phyloP scores from a whole-genome alignment of 2,329 filamentous ascomycete genomes.

The Aspergillus sp. region DNA sequence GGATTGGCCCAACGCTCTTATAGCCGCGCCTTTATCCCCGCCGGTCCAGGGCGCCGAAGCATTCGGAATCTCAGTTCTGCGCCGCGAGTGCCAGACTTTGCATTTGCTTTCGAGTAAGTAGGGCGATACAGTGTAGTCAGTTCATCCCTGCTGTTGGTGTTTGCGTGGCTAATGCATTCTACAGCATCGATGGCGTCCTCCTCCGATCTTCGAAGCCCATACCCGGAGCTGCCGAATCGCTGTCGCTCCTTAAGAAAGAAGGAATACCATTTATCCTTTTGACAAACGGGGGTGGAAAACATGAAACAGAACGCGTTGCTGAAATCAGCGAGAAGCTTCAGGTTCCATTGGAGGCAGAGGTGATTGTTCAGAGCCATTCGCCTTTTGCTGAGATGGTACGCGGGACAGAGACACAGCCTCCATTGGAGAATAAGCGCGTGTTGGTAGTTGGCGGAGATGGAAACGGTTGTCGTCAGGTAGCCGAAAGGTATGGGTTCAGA shows the following conservation, averaged over 20 bases:
- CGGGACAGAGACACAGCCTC: slow-evolving; percentile 53
- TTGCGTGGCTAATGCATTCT: slow-evolving; percentile 13
- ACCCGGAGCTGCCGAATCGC: slow-evolving; percentile 71
- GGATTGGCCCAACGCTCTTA: slow-evolving; percentile 27
- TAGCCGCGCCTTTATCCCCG: slow-evolving; percentile 18
- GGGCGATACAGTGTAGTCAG: slow-evolving; percentile 1
- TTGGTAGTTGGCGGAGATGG: slow-evolving; percentile 72
- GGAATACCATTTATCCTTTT: slow-evolving; percentile 89
- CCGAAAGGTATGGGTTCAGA: slow-evolving; percentile 73
- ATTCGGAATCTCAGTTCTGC: slow-evolving; percentile 30
- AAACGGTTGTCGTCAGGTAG: slow-evolving; percentile 68
- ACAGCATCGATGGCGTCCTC: slow-evolving; percentile 89
- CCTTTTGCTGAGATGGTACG: slow-evolving; percentile 74
- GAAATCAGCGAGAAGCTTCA: slow-evolving; percentile 68
- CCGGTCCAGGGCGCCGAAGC: slow-evolving; percentile 20
- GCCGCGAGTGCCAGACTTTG: slow-evolving; percentile 39
- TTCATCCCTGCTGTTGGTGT: background rate
- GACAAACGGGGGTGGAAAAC: slow-evolving; percentile 91
- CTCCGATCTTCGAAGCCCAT: slow-evolving; percentile 78
- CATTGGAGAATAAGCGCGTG: slow-evolving; percentile 65
- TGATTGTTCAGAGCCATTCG: slow-evolving; percentile 88
- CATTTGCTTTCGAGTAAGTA: slow-evolving; percentile 48
- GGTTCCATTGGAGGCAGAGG: slow-evolving; percentile 63
- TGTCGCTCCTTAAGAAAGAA: slow-evolving; percentile 70
- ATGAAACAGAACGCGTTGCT: slow-evolving; percentile 70